phyloP scores from a whole-genome alignment of 768 basidiomycete species.

The Russula abietina region DNA sequence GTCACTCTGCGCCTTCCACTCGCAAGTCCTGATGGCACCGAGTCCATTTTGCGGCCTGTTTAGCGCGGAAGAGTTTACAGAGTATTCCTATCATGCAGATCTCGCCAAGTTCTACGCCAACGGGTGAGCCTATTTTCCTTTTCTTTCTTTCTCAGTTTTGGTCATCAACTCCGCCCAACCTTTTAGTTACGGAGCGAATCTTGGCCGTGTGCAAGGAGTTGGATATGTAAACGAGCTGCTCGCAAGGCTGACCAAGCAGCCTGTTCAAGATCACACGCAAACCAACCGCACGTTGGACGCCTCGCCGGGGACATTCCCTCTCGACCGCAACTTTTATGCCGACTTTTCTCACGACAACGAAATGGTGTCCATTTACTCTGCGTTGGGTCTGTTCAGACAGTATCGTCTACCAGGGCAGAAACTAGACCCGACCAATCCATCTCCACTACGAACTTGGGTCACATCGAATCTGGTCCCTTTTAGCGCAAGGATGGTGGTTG shows the following conservation, averaged over 20 bases:
- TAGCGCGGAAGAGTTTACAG: conserved; percentile 51
- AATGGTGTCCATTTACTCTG: conserved; percentile 69
- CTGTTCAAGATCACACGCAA: conserved; percentile 64
- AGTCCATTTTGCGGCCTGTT: conserved; percentile 78
- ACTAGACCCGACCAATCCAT: conserved; percentile 27
- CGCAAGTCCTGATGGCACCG: conserved; percentile 41
- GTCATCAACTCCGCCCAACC: not conserved
- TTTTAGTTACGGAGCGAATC: conserved; percentile 53
- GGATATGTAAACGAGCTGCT: conserved; percentile 89
- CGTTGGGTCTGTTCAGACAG: conserved; percentile 43
- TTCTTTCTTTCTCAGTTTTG: not conserved
- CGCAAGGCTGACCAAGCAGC: conserved; percentile 61
- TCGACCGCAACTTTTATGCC: conserved; percentile 56
- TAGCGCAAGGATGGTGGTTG: conserved; percentile 64
- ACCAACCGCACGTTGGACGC: conserved; percentile 69
- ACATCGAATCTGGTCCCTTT: conserved; percentile 66
- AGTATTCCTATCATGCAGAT: conserved; percentile 66
- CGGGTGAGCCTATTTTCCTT: conserved; percentile 42
- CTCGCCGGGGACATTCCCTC: conserved; percentile 62
- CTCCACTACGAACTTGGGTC: conserved; percentile 40
- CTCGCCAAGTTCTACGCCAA: conserved; percentile 74
- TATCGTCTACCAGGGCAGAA: conserved; percentile 11
- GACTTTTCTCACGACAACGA: conserved; percentile 87
- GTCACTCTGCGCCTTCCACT: conserved; percentile 76
- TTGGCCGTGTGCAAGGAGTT: conserved; percentile 76